phyloP scores from a whole-genome alignment of 176 grass and related monocot genomes.

The Oryza meridionalis region DNA sequence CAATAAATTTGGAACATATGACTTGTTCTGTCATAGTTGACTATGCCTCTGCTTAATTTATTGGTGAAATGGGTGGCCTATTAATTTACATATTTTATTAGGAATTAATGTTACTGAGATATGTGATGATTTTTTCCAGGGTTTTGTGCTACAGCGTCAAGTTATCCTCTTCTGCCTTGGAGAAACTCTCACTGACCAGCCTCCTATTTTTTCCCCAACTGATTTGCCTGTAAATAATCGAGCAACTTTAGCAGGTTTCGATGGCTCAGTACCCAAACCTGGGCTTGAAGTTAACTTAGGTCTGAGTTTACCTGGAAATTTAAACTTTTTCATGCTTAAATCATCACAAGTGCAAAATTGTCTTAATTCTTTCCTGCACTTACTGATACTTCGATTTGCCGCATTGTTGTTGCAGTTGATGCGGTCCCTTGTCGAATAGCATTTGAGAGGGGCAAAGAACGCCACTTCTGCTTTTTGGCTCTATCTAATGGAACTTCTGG shows the following conservation, averaged over 20 bases:
- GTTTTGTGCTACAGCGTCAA: conserved; percentile 94
- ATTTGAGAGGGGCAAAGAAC: conserved; percentile 98
- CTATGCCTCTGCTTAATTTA: conserved; percentile 15
- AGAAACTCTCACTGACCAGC: conserved; percentile 75
- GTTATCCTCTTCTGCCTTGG: conserved; percentile 84
- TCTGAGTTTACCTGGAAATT: conserved; percentile 35
- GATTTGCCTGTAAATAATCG: conserved; percentile 58
- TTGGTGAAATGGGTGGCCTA: conserved; percentile 11
- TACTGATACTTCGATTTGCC: conserved; percentile 23
- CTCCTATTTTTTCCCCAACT: conserved; percentile 54
- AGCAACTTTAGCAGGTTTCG: conserved; percentile 51
- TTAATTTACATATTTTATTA: neutral
- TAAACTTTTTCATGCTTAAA: conserved; percentile 17
- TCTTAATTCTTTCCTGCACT: conserved; percentile 34
- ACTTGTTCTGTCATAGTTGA: neutral
- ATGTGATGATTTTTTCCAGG: conserved; percentile 55
- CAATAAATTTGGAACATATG: neutral
- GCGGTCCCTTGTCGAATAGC: conserved; percentile 95
- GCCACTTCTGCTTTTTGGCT: conserved; percentile 81
- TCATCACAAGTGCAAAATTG: conserved; percentile 13
- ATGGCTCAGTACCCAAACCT: conserved; percentile 69
- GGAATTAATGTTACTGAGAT: conserved; percentile 31
- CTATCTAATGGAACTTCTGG: conserved; percentile 71
- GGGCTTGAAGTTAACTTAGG: conserved; percentile 89
- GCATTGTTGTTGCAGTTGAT: conserved; percentile 56